A percentile compares a stretch with the other conserved stretches of the same genome.
Conservation (phyloP, 805 yeast genomes). For the Candida arabinofermentans region DNA sequence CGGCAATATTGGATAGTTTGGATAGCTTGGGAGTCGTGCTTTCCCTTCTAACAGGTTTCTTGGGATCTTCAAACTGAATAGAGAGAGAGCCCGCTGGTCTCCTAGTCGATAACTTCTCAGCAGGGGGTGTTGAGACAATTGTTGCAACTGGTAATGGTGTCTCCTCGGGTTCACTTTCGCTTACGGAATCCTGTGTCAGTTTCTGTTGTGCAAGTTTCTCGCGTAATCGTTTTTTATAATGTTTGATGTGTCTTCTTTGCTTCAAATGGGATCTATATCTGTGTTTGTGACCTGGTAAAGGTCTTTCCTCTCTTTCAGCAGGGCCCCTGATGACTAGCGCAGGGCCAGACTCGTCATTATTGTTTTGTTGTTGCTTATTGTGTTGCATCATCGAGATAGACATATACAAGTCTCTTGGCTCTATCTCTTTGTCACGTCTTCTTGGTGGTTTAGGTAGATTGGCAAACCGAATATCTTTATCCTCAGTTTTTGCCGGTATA, state of each 20-base stretch:
- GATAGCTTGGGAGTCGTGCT: neutral
- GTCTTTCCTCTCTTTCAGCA: slow-evolving; percentile 58
- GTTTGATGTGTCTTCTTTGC: slow-evolving; percentile 16
- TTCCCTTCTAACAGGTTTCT: neutral
- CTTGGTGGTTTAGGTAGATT: slow-evolving; percentile 52
- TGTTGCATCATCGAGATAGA: slow-evolving; percentile 79
- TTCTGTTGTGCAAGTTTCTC: slow-evolving; percentile 10
- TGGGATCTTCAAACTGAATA: slow-evolving; percentile 1
- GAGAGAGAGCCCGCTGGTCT: neutral
- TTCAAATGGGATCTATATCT: slow-evolving; percentile 16
- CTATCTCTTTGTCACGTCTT: slow-evolving; percentile 41
- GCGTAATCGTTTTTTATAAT: slow-evolving; percentile 14
- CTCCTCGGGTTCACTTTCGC: slow-evolving; percentile 1
- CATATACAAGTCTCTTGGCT: slow-evolving; percentile 80
- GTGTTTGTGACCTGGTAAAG: slow-evolving; percentile 19
- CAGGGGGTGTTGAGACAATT: no score
- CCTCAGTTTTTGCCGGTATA: slow-evolving; percentile 1
- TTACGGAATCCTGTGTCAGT: slow-evolving; percentile 6
- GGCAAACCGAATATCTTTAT: slow-evolving; percentile 52
- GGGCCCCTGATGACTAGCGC: slow-evolving; percentile 78
- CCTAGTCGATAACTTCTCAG: neutral
- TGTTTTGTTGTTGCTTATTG: slow-evolving; percentile 31
- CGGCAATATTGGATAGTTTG: neutral
- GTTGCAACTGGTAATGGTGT: neutral
- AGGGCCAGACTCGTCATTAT: slow-evolving; percentile 62